These are phyloP conservation scores for Lactifluus hygrophoroides DNA, from an alignment of 768 basidiomycete species.

Conservation along the genomic window DNA sequence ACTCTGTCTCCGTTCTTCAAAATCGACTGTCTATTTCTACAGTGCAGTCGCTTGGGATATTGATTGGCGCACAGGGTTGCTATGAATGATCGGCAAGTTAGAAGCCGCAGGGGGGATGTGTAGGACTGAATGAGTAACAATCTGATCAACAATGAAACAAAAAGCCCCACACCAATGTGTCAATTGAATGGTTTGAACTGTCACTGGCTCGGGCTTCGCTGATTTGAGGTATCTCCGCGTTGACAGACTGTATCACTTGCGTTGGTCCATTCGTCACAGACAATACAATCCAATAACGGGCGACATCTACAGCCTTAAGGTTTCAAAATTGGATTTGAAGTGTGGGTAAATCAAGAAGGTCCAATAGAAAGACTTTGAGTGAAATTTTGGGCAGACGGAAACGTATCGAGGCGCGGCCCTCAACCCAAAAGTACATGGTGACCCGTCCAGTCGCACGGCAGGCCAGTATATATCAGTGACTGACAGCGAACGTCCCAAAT, in stretches of 20 bases:
- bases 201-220: background rate
- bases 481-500: no score
- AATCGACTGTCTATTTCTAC: background rate
- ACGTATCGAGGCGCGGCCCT: no score
- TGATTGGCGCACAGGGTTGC: constrained; percentile 1
- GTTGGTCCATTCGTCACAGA: background rate
- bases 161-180: background rate
- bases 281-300: background rate
- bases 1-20: background rate
- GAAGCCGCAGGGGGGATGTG: background rate
- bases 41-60: background rate
- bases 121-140: background rate
- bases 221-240: background rate
- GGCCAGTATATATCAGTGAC: no score
- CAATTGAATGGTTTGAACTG: background rate
- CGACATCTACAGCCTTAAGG: no score
- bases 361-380: no score
- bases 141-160: background rate
- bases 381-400: no score
- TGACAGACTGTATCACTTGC: background rate
- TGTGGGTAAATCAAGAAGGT: no score
- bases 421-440: no score
- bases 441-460: no score
- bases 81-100: background rate
- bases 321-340: no score